A percentile compares a stretch with the other conserved stretches of the same genome.
Evolutionary conservation across 2,329 filamentous ascomycete genomes (phyloP).

Genomic region (Tolypocladium sp.): DNA sequence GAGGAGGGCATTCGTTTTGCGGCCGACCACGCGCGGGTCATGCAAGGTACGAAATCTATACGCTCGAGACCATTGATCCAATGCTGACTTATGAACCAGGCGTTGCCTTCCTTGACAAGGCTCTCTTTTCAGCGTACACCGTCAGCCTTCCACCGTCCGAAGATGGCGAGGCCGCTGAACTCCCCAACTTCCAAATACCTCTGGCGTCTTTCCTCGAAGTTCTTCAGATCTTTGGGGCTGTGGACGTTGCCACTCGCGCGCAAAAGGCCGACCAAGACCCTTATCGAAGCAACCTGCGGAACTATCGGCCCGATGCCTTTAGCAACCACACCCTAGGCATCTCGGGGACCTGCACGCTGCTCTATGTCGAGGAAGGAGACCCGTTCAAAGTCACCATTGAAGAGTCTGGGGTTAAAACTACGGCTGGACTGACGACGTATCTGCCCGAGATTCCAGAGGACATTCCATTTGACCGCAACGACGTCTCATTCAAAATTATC

Average conservation of each 20-base stretch:
- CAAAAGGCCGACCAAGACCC: conserved; percentile 50
- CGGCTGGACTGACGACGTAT: conserved; percentile 85
- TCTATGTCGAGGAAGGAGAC: conserved; percentile 65
- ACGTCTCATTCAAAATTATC: conserved; percentile 84
- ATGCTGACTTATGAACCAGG: conserved; percentile 12
- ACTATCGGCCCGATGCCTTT: conserved; percentile 65
- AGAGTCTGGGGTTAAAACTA: conserved; percentile 79
- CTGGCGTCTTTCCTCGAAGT: conserved; percentile 84
- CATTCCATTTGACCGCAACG: conserved; percentile 79
- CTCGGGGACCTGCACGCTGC: conserved; percentile 75
- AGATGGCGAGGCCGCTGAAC: conserved; percentile 29
- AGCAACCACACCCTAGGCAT: conserved; percentile 75
- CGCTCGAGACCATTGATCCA: not conserved
- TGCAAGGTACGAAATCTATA: conserved; percentile 61
- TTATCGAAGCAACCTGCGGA: conserved; percentile 52
- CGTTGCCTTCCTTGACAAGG: conserved; percentile 73
- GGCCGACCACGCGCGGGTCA: conserved; percentile 78
- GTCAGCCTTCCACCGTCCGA: conserved; percentile 43
- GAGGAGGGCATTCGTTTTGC: conserved; percentile 80
- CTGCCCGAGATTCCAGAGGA: conserved; percentile 64
- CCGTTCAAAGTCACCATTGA: conserved; percentile 79
- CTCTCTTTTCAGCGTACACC: conserved; percentile 77
- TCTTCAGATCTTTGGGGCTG: conserved; percentile 88
- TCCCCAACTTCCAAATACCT: conserved; percentile 77
- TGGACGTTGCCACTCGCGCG: conserved; percentile 53